Conservation (phyloP, 805 yeast genomes). For the Zygosaccharomyces pseudorouxii region DNA sequence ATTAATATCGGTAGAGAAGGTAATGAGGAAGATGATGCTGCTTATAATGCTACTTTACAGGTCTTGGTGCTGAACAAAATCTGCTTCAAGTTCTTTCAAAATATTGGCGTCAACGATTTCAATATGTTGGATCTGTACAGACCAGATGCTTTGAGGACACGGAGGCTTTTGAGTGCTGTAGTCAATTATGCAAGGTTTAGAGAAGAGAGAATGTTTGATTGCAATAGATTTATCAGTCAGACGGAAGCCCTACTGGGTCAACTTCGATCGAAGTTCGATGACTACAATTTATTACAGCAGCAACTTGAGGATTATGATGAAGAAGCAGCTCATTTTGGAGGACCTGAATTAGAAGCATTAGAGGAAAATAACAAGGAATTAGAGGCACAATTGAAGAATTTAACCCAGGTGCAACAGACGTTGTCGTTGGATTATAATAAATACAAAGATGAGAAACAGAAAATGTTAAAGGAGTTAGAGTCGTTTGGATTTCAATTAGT, state of each 20-base stretch:
- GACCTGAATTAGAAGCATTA: constrained; percentile 39
- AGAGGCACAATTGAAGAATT: constrained; percentile 56
- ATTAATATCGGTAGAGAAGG: constrained; percentile 19
- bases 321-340: constrained; percentile 32
- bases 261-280: constrained; percentile 41
- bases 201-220: constrained; percentile 68
- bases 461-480: constrained; percentile 54
- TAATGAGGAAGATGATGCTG: constrained; percentile 30
- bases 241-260: constrained; percentile 49
- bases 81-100: constrained; percentile 56
- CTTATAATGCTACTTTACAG: constrained; percentile 39
- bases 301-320: constrained; percentile 37
- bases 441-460: constrained; percentile 60
- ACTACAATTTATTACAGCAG: constrained; percentile 36
- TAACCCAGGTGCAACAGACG: constrained; percentile 59
- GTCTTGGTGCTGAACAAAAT: constrained; percentile 55
- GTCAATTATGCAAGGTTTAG: constrained; percentile 82
- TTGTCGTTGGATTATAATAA: constrained; percentile 56
- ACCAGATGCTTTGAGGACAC: constrained; percentile 67
- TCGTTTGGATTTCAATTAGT: constrained; percentile 52
- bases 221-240: constrained; percentile 54
- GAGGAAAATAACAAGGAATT: constrained; percentile 49
- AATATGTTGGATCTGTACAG: constrained; percentile 65
- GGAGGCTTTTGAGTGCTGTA: constrained; percentile 71
- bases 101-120: constrained; percentile 76